Evolutionary conservation across 2,329 filamentous ascomycete species (phyloP).

Genomic region (Phaeoacremonium minimum): DNA sequence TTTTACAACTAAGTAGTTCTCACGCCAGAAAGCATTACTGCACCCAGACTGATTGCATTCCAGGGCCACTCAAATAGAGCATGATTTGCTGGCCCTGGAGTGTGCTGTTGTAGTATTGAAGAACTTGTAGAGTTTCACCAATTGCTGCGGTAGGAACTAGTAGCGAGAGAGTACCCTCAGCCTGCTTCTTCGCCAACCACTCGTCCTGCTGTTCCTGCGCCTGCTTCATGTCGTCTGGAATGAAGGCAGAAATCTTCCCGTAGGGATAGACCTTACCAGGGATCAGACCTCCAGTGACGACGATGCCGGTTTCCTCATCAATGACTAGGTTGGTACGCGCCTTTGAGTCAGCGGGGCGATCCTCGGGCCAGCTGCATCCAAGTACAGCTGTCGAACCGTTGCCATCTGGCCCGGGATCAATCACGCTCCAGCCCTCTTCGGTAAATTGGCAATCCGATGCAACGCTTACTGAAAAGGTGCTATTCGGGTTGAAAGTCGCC

Average conservation of each 20-base stretch:
- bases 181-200: slow-evolving; percentile 10
- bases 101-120: slow-evolving; percentile 13
- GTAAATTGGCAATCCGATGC: slow-evolving; percentile 12
- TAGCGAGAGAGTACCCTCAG: slow-evolving; percentile 7
- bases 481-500: slow-evolving; percentile 2
- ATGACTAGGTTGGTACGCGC: slow-evolving; percentile 12
- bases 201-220: slow-evolving; percentile 13
- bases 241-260: slow-evolving; percentile 4
- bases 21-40: too few species aligned
- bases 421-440: slow-evolving; percentile 13
- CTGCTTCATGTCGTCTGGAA: slow-evolving; percentile 8
- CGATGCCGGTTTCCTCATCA: slow-evolving; percentile 14
- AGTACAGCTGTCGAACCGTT: slow-evolving; percentile 12
- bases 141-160: slow-evolving; percentile 11
- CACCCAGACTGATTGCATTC: slow-evolving; percentile 11
- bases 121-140: slow-evolving; percentile 14
- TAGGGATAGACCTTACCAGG: slow-evolving; percentile 12
- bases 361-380: slow-evolving; percentile 11
- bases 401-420: slow-evolving; percentile 13
- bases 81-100: slow-evolving; percentile 16
- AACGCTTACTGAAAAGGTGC: slow-evolving; percentile 3
- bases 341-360: slow-evolving; percentile 12
- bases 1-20: too few species aligned
- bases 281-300: slow-evolving; percentile 13
- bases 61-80: slow-evolving; percentile 13